These are phyloP conservation scores for Colletotrichum camelliae DNA, from an alignment of 2,329 filamentous ascomycete genomes.

Conservation along the genomic window DNA sequence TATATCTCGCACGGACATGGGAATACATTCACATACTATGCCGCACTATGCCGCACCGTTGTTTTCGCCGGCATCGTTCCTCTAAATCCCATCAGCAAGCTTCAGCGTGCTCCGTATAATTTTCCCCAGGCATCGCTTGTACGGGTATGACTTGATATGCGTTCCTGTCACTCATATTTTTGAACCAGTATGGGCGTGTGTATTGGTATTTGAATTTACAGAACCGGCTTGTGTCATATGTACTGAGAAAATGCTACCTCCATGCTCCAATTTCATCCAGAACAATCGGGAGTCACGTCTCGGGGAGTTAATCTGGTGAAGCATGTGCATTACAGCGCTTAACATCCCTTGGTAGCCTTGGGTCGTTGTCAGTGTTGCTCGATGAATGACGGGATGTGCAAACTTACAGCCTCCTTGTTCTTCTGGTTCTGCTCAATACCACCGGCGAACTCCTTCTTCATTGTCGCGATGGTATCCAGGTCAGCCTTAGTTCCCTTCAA, in stretches of 20 bases:
- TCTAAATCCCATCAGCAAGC: too few species aligned
- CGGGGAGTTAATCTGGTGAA: background rate
- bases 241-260: background rate
- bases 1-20: too few species aligned
- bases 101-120: too few species aligned
- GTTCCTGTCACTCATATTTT: background rate
- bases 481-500: background rate
- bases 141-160: too few species aligned
- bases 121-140: too few species aligned
- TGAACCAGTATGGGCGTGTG: background rate
- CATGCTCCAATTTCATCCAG: background rate
- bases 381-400: accelerated
- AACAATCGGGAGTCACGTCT: background rate
- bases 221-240: background rate
- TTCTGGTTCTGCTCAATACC: slow-evolving; percentile 24
- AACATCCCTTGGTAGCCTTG: background rate
- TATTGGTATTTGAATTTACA: background rate
- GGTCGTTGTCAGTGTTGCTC: background rate
- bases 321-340: background rate
- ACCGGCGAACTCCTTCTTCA: slow-evolving; percentile 19
- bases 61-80: too few species aligned
- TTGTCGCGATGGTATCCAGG: background rate
- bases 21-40: too few species aligned
- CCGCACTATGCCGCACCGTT: too few species aligned
- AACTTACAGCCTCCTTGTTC: slow-evolving; percentile 1